phyloP scores from a whole-genome alignment of 805 yeast genomes.

The Wickerhamomyces silvicola region DNA sequence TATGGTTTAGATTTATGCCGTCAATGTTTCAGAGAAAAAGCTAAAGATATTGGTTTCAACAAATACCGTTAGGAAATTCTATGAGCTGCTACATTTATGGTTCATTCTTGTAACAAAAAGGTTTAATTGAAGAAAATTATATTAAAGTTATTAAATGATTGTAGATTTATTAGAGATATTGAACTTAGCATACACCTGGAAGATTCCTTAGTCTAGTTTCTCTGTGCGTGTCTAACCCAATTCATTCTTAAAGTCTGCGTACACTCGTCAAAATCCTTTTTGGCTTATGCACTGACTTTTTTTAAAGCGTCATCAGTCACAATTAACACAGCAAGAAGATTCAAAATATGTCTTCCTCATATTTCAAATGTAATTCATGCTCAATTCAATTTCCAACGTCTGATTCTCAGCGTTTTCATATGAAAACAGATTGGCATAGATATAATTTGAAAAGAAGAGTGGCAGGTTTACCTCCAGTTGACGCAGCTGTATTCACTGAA shows the following conservation, averaged over 20 bases:
- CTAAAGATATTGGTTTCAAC: conserved; percentile 98
- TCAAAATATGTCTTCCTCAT: conserved; percentile 10
- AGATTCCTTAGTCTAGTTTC: too few relatives aligned
- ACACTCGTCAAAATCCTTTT: too few relatives aligned
- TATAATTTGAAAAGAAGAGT: conserved; percentile 92
- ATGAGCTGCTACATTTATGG: conserved; percentile 12
- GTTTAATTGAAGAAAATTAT: too few relatives aligned
- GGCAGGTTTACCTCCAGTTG: conserved; percentile 70
- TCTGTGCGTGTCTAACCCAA: neutral
- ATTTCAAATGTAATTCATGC: conserved; percentile 85
- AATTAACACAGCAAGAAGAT: neutral
- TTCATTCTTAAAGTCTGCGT: neutral
- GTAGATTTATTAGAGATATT: too few relatives aligned
- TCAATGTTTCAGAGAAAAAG: conserved; percentile 99
- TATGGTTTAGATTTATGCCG: conserved; percentile 99
- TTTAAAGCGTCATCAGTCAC: neutral
- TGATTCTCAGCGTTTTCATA: conserved; percentile 84
- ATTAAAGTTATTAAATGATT: too few relatives aligned
- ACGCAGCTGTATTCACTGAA: conserved; percentile 43
- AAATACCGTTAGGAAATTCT: conserved; percentile 77
- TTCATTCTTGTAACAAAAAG: conserved; percentile 17
- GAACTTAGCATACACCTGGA: too few relatives aligned
- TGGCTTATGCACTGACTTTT: neutral
- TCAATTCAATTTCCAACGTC: conserved; percentile 72
- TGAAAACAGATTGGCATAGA: conserved; percentile 98